Evolutionary conservation across 2,329 filamentous ascomycete genomes (phyloP).

Genomic region (Ceratocystis lukuohia): DNA sequence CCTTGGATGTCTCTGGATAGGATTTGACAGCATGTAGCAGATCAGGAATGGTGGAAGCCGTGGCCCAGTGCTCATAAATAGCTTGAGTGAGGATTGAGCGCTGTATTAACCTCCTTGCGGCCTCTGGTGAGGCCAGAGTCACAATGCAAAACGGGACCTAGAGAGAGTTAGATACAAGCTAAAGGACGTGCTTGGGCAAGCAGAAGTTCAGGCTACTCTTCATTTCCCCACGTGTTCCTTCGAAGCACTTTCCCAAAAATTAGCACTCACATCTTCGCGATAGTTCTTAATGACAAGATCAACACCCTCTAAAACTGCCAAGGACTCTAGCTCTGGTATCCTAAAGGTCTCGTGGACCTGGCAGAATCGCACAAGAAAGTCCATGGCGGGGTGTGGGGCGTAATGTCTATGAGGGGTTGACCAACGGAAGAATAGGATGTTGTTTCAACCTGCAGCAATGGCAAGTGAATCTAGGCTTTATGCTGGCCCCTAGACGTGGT

Average conservation of each 20-base stretch:
- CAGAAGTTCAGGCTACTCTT: background rate
- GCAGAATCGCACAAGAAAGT: slow-evolving; percentile 79
- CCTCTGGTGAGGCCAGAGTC: slow-evolving; percentile 48
- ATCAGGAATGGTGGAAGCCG: slow-evolving; percentile 49
- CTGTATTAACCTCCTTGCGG: slow-evolving; percentile 52
- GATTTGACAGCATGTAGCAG: slow-evolving; percentile 41
- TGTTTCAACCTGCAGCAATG: no score
- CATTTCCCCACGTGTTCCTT: no score
- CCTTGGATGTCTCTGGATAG: slow-evolving; percentile 6
- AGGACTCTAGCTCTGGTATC: slow-evolving; percentile 64
- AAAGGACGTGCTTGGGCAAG: slow-evolving; percentile 12
- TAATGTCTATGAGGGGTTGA: no score
- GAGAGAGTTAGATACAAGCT: slow-evolving; percentile 20
- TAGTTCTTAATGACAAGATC: slow-evolving; percentile 64
- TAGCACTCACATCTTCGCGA: slow-evolving; percentile 49
- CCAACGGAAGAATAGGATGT: no score
- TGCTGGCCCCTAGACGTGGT: background rate
- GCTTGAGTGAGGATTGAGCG: slow-evolving; percentile 71
- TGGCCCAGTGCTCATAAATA: slow-evolving; percentile 83
- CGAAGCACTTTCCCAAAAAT: background rate
- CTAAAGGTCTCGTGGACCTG: slow-evolving; percentile 89
- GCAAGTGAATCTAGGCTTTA: no score
- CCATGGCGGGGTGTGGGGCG: slow-evolving; percentile 31
- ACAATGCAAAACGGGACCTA: slow-evolving; percentile 82
- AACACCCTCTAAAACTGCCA: slow-evolving; percentile 56